phyloP scores from a whole-genome alignment of 2,329 filamentous ascomycete genomes.

The Calonectria leucothoes region DNA sequence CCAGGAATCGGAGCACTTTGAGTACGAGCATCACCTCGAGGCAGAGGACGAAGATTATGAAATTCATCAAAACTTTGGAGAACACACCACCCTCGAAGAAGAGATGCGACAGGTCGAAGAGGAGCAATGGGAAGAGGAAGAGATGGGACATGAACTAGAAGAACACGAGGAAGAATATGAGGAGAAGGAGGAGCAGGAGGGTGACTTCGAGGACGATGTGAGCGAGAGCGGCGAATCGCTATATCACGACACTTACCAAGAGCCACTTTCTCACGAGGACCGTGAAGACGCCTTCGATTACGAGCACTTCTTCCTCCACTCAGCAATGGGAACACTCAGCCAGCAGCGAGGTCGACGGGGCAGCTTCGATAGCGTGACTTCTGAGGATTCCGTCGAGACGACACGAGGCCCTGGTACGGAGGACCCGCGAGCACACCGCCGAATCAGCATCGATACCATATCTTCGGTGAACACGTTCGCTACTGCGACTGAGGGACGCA shows the following conservation, averaged over 20 bases:
- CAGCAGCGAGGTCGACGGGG: slow-evolving; percentile 45
- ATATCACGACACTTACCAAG: slow-evolving; percentile 70
- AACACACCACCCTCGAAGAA: neutral
- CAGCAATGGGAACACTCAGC: slow-evolving; percentile 84
- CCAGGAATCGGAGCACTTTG: slow-evolving; percentile 33
- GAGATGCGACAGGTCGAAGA: slow-evolving; percentile 7
- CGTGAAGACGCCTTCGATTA: slow-evolving; percentile 97
- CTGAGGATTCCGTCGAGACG: slow-evolving; percentile 72
- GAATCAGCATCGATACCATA: slow-evolving; percentile 61
- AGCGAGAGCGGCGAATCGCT: slow-evolving; percentile 75
- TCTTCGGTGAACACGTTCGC: slow-evolving; percentile 67
- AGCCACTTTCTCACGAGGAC: slow-evolving; percentile 85
- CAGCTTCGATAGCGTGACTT: slow-evolving; percentile 66
- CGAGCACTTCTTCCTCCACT: slow-evolving; percentile 94
- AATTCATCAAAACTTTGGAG: neutral
- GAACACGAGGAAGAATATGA: slow-evolving; percentile 13
- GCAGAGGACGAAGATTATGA: neutral
- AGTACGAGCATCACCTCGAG: slow-evolving; percentile 23
- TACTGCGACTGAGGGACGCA: slow-evolving; percentile 64
- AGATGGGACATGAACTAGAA: slow-evolving; percentile 39
- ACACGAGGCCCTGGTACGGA: slow-evolving; percentile 59
- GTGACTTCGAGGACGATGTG: slow-evolving; percentile 53
- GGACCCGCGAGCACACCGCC: slow-evolving; percentile 40
- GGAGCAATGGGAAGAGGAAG: slow-evolving; percentile 27
- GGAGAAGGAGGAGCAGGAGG: slow-evolving; percentile 47